Evolutionary conservation across 1,284 basidiomycete genomes (phyloP).

Genomic region (Filobasidium uniguttulatum): DNA sequence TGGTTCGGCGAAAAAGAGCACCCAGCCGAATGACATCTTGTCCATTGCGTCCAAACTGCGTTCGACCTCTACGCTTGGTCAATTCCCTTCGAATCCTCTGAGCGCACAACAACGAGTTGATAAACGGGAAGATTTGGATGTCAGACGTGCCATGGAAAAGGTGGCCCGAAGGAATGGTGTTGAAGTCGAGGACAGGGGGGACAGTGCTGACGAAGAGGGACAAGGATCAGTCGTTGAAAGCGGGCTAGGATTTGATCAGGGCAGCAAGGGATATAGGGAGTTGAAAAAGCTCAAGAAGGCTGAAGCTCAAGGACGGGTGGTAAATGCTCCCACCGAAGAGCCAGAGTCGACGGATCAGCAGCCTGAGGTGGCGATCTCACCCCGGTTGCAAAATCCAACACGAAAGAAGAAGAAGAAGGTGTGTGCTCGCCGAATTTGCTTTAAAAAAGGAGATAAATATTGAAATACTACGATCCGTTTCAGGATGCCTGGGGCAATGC

Average conservation of each 20-base stretch:
- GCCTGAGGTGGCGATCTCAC: constrained; percentile 17
- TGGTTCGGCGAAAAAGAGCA: no score
- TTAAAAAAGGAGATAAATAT: neutral
- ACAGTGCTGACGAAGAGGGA: constrained; percentile 25
- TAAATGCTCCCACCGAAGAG: neutral
- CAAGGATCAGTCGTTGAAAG: constrained; percentile 25
- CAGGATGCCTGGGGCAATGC: neutral
- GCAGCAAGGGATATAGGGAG: constrained; percentile 42
- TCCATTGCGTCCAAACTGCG: neutral
- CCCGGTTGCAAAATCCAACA: constrained; percentile 16
- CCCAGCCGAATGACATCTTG: no score
- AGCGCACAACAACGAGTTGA: constrained; percentile 48
- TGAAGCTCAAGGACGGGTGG: constrained; percentile 40
- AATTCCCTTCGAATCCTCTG: constrained; percentile 30
- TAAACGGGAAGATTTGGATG: constrained; percentile 59
- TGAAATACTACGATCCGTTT: neutral
- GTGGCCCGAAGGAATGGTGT: constrained; percentile 45
- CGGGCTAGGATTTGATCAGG: no score
- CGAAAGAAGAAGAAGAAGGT: neutral
- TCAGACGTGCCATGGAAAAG: constrained; percentile 52
- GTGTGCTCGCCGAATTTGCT: neutral
- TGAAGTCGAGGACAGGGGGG: constrained; percentile 39
- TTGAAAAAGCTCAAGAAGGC: constrained; percentile 58
- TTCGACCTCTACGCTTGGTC: constrained; percentile 18
- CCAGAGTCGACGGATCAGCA: neutral